Evolutionary conservation across 2,329 filamentous ascomycete genomes (phyloP), one percentile per base, ranked within the genome.

Genomic region (Zymoseptoria pseudotritici): DNA sequence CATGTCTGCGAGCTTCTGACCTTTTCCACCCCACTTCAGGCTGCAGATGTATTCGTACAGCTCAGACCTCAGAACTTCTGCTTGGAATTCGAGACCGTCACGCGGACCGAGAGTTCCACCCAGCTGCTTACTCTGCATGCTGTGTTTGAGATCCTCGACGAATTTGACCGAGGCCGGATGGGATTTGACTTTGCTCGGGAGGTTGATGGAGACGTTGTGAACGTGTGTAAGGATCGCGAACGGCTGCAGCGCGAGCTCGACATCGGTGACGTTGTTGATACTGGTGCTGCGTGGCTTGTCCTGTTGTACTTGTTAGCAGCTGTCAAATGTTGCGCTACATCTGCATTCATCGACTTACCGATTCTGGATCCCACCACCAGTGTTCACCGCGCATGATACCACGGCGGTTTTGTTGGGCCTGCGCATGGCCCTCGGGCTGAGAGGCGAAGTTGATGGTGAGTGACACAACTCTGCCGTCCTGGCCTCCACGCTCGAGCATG

Each of bases 171-270:
- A 66, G 0, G 42, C 56, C 2, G 9, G 21, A 54, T 71, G 62
- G 3, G 26, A 20, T n/a, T 55, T 49, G 11, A 70, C 21, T 7
- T 56, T 56, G 0, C 31, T 11, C 9, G 69, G 70, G 9, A 71
- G 65, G n/a, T 59, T 49, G 26, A 71, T 62, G 2, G 56, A 22
- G 7, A 69, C 65, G 19, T 65, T 65, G 56, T 72, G 69, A 7
- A 68, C 60, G 1, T 59, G 52, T 4, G 63, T 63, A 17, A 72
- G 64, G 7, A 26, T 56, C 2, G 65, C 53, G 53, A 71, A 67
- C 2, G 65, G 65, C 10, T 61, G 65, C n/a, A 72, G 59, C 17
- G 66, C 62, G 19, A 72, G 58, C 54, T 72, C 64, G 57, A 72
- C 51, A 55, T 70, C 67, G 1, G 66, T 59, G 9, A 70, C 50